Conservation (phyloP, 805 yeast genomes). For the Helenozyma rhizophorensis region DNA sequence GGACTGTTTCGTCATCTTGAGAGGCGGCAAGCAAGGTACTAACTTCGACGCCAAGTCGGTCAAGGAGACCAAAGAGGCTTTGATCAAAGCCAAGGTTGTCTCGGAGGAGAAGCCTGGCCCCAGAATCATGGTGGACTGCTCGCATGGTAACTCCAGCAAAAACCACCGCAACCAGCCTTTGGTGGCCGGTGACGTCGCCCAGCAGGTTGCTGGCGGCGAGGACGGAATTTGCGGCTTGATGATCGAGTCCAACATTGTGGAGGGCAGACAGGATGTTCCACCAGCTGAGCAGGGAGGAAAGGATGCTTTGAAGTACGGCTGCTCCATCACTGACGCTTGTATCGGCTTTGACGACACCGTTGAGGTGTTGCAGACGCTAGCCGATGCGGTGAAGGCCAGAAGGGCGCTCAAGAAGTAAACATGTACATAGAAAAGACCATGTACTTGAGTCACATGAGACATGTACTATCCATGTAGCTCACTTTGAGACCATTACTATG, state of each 20-base stretch:
- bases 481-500: neutral
- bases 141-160: conserved; percentile 95
- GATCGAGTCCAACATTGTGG: conserved; percentile 91
- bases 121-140: conserved; percentile 87
- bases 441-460: neutral
- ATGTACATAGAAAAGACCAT: neutral
- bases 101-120: conserved; percentile 46
- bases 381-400: conserved; percentile 81
- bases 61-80: conserved; percentile 63
- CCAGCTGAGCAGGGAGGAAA: conserved; percentile 42
- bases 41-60: conserved; percentile 86
- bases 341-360: conserved; percentile 89
- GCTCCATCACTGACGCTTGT: conserved; percentile 95
- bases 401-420: conserved; percentile 36
- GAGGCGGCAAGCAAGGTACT: conserved; percentile 95
- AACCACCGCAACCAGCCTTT: conserved; percentile 93
- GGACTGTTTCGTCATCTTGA: conserved; percentile 86
- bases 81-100: conserved; percentile 43
- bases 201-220: conserved; percentile 80
- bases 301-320: conserved; percentile 78
- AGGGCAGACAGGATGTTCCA: conserved; percentile 86
- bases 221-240: conserved; percentile 81
- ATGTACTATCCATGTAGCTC: neutral
- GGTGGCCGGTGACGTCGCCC: conserved; percentile 78
- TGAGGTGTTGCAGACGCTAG: conserved; percentile 69